Percentiles rank a stretch among this genome's conserved stretches.
Evolutionary conservation across 1,284 basidiomycete genomes (phyloP).

Genomic region (Heliocybe sulcata): DNA sequence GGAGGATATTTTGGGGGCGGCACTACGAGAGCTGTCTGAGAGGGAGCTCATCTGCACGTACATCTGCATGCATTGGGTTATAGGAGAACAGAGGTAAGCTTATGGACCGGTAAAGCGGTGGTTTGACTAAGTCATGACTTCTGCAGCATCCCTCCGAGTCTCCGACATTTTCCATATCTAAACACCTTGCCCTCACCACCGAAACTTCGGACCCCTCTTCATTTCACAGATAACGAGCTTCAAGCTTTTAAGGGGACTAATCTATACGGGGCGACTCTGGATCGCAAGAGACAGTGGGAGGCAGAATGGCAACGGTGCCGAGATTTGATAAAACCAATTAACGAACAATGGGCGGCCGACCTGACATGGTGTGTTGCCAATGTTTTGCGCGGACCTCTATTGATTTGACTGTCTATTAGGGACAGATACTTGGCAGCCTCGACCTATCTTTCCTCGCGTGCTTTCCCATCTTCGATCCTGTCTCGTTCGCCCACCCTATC

Average conservation of each 20-base stretch:
- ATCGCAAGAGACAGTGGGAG: conserved; percentile 53
- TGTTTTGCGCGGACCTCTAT: background rate
- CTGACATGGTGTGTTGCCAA: conserved; percentile 60
- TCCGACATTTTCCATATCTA: conserved; percentile 60
- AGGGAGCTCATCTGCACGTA: conserved; percentile 71
- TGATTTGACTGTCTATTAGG: conserved; percentile 33
- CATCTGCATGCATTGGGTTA: conserved; percentile 65
- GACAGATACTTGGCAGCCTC: conserved; percentile 61
- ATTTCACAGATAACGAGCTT: conserved; percentile 60
- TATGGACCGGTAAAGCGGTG: background rate
- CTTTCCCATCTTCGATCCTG: conserved; percentile 81
- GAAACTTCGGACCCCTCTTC: conserved; percentile 67
- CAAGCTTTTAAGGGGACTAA: conserved; percentile 70
- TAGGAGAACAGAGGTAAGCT: conserved; percentile 21
- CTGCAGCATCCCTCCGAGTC: conserved; percentile 11
- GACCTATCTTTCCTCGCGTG: conserved; percentile 79
- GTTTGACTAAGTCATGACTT: background rate
- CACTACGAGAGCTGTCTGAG: conserved; percentile 43
- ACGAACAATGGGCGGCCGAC: conserved; percentile 35
- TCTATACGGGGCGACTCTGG: conserved; percentile 63
- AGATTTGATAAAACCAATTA: conserved; percentile 26
- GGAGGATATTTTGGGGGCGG: conserved; percentile 26
- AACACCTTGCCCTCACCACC: conserved; percentile 51
- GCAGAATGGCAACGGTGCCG: conserved; percentile 51
- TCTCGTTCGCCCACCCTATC: conserved; percentile 46